Conservation (phyloP, 495 filamentous ascomycete genomes). For the Penicillium nucicola region DNA sequence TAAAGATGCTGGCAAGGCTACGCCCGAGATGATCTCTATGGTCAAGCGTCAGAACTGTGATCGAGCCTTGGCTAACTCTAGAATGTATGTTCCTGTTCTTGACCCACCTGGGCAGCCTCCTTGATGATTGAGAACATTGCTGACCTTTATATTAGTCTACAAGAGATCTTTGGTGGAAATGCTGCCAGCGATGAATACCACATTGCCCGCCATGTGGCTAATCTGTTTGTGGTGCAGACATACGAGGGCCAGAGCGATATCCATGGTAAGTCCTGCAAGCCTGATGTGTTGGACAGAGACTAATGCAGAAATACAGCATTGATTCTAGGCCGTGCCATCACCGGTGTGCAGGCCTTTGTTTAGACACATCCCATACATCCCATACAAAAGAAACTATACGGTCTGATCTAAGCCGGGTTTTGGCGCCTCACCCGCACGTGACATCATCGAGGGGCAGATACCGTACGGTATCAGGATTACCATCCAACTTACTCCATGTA, state of each 20-base stretch:
- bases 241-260: conserved; percentile 98
- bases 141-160: conserved; percentile 51
- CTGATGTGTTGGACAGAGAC: conserved; percentile 8
- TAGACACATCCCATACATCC: too few relatives aligned
- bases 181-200: conserved; percentile 95
- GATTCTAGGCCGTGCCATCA: conserved; percentile 69
- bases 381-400: neutral
- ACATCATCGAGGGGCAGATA: conserved; percentile 30
- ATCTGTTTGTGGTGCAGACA: conserved; percentile 95
- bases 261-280: conserved; percentile 62
- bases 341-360: conserved; percentile 66
- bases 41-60: conserved; percentile 98
- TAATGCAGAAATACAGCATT: conserved; percentile 42
- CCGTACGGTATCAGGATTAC: neutral
- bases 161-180: conserved; percentile 96
- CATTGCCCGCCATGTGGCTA: conserved; percentile 92
- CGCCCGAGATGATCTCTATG: conserved; percentile 98
- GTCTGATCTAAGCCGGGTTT: conserved; percentile 9
- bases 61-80: conserved; percentile 73
- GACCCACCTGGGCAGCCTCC: neutral
- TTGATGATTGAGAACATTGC: conserved; percentile 1
- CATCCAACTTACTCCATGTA: neutral
- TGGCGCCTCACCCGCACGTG: conserved; percentile 28
- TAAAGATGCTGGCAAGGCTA: conserved; percentile 82
- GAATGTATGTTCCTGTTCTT: conserved; percentile 50